Evolutionary conservation across 169 alveolate species (phyloP).

Genomic region (Plasmodium gallinaceum): DNA sequence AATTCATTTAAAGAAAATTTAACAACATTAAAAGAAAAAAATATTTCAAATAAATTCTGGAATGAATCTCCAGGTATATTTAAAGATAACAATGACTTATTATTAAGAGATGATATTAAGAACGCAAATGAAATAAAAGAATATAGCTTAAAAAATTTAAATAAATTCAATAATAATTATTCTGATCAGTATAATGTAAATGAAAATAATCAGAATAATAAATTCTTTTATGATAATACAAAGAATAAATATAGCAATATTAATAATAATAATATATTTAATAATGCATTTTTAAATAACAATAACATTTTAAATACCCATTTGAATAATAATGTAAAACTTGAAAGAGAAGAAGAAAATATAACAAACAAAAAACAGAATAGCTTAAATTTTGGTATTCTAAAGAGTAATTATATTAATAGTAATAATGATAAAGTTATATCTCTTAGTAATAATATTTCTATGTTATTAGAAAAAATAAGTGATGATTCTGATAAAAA

Average conservation of each 20-base stretch:
- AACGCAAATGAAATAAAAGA: constrained; percentile 2
- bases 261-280: not conserved
- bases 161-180: not conserved
- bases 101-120: not conserved
- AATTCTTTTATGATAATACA: not conserved
- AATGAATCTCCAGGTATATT: not conserved
- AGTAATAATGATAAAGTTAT: constrained; percentile 12
- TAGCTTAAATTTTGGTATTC: too few relatives aligned
- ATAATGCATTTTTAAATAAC: not conserved
- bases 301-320: not conserved
- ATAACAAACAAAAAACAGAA: not conserved
- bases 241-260: constrained; percentile 2
- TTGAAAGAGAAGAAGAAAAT: constrained; percentile 1
- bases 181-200: not conserved
- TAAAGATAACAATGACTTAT: not conserved
- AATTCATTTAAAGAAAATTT: not conserved
- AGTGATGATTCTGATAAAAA: constrained; percentile 62
- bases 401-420: too few relatives aligned
- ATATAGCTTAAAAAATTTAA: not conserved
- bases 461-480: constrained; percentile 42
- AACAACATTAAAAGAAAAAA: constrained; percentile 4
- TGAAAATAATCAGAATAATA: not conserved
- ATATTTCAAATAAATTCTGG: not conserved
- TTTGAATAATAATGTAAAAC: not conserved
- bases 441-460: constrained; percentile 51